These are phyloP conservation scores for Chlorella sp. DNA, from an alignment of 139 green algal genomes.

Conservation along the genomic window DNA sequence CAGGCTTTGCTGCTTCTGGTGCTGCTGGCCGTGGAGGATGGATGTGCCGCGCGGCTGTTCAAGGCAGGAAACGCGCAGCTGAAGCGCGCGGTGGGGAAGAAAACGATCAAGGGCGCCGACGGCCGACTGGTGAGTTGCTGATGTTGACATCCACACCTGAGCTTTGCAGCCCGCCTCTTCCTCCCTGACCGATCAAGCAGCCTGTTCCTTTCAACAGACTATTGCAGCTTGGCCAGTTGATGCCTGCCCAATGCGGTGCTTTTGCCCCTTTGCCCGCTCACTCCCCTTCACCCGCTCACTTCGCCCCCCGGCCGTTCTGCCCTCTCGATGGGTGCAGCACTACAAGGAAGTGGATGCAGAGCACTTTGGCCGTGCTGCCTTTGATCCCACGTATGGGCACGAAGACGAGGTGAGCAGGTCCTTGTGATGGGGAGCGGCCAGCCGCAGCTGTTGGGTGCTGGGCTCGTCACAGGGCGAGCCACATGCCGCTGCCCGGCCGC, in stretches of 20 bases:
- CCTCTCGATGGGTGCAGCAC: background rate
- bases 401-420: background rate
- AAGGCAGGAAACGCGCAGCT: background rate
- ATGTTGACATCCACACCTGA: background rate
- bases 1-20: constrained; percentile 3
- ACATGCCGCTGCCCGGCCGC: background rate
- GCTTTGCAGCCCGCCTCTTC: no score
- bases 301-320: background rate
- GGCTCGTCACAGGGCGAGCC: background rate
- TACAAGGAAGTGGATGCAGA: constrained; percentile 18
- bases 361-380: constrained; percentile 16
- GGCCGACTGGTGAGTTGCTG: background rate
- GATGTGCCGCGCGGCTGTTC: background rate
- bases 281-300: background rate
- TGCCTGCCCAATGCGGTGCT: no score
- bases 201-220: no score
- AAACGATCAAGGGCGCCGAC: background rate
- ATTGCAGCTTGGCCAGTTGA: no score
- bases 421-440: background rate
- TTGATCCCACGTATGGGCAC: constrained; percentile 17
- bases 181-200: no score
- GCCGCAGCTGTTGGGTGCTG: background rate
- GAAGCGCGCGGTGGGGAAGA: constrained; percentile 1
- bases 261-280: background rate
- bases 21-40: background rate